Base-by-base conservation (phyloP, 1,139 yeast species). In the Saccharomyces hybrid region DNA sequence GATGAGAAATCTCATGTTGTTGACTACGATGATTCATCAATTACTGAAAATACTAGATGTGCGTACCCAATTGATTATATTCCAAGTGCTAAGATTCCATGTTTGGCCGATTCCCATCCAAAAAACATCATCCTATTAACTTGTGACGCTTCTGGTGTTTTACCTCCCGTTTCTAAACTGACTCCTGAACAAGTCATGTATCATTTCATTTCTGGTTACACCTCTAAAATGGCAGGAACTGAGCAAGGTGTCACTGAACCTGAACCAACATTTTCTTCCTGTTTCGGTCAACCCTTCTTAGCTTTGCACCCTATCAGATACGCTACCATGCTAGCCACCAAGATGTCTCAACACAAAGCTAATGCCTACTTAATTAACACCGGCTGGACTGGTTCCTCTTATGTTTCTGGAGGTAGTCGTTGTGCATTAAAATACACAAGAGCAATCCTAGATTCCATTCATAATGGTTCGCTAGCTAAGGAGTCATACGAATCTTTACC, bases 221-320 rank as follows among this genome's bases (percentile, higher is more conserved):
- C 99, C 61, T 91, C 98, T 58, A 93, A 93, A 83, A 93, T 93
- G 96, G 97, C 99, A 61, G 99, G 99, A 75, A 93, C 99, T 56
- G 99, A 93, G 77, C 96, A 89, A 74, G 99, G 99, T 76, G 89
- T 93, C 64, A 91, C 98, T 62, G 98, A 93, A 78, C 98, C 99
- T 58, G 91, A 88, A 75, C 96, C 98, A 56, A 89, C 97, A 29
- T 93, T 93, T 82, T 88, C 97, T 62, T 97, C 99, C 56, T 93
- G 99, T 80, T 93, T 91, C 75, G 99, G 99, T 70, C 98, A 93
- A 79, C 99, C 99, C 62, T 93, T 93, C 87, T 81, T 93, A 76
- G 98, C 93, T 50, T 80, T 93, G 74, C 99, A 93, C 76, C 99
- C 99, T 74, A 93, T 93, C 93, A 86, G 85, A 75, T 93, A 93